Conservation (phyloP, 208 protist genomes). For the Acanthamoeba triangularis region DNA sequence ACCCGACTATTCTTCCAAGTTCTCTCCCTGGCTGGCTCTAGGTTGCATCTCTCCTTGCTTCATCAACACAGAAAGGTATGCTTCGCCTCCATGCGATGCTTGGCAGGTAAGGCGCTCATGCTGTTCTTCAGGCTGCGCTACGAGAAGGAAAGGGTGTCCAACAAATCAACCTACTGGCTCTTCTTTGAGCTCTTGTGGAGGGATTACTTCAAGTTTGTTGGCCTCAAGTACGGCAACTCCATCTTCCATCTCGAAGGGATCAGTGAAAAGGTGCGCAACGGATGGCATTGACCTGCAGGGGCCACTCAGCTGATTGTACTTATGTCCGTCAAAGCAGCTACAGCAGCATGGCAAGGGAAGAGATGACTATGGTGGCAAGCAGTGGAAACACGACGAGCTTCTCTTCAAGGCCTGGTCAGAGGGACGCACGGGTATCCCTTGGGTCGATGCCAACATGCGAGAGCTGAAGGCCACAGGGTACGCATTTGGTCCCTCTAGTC, state of each 20-base stretch:
- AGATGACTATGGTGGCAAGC: neutral
- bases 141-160: constrained; percentile 77
- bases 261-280: neutral
- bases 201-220: constrained; percentile 84
- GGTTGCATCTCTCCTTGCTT: constrained; percentile 81
- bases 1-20: constrained; percentile 85
- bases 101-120: neutral
- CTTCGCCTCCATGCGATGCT: neutral
- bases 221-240: constrained; percentile 77
- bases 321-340: neutral
- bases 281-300: neutral
- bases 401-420: constrained; percentile 87
- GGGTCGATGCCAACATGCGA: constrained; percentile 96
- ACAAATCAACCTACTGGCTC: constrained; percentile 87
- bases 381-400: constrained; percentile 42
- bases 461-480: constrained; percentile 93
- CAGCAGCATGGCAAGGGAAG: neutral
- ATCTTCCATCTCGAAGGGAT: constrained; percentile 75
- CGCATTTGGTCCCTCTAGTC: constrained; percentile 92
- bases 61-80: constrained; percentile 78
- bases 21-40: constrained; percentile 85
- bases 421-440: constrained; percentile 94
- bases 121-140: constrained; percentile 51
- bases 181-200: constrained; percentile 85
- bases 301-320: neutral